phyloP scores from a whole-genome alignment of 139 green algal species.

The Chlorella sp. region DNA sequence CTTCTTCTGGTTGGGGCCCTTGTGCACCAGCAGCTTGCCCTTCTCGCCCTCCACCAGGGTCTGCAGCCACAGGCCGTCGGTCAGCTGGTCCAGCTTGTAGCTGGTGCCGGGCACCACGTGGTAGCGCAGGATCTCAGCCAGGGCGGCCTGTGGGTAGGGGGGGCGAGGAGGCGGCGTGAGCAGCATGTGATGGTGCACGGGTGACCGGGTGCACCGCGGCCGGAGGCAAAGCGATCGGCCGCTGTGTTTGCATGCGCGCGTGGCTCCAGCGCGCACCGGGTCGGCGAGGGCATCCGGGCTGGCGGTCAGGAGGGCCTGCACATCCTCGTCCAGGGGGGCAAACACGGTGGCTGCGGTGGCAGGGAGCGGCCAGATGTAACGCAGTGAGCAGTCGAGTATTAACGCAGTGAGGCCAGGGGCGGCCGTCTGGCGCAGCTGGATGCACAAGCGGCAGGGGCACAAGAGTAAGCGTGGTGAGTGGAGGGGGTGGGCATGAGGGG shows the following conservation, averaged over 20 bases:
- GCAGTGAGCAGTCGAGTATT: no score
- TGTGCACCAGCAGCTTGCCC: conserved; percentile 1
- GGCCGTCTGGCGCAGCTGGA: no score
- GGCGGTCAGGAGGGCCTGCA: neutral
- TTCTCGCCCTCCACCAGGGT: neutral
- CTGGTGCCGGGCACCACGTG: neutral
- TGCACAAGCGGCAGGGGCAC: no score
- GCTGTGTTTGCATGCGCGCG: no score
- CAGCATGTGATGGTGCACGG: no score
- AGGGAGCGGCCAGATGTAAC: no score
- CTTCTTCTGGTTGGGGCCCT: conserved; percentile 12
- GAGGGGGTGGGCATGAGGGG: no score
- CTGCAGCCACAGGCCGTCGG: neutral
- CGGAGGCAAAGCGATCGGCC: neutral
- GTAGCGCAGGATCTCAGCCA: neutral
- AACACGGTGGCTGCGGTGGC: conserved; percentile 1
- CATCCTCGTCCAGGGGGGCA: neutral
- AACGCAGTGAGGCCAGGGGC: no score
- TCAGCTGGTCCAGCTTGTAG: neutral
- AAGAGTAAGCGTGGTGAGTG: neutral
- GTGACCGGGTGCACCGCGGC: no score
- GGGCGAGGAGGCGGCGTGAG: no score
- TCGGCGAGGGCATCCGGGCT: neutral
- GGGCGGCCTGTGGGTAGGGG: neutral
- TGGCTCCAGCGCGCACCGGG: no score